Conservation (phyloP, 768 basidiomycete genomes). For the Auricularia cornea region DNA sequence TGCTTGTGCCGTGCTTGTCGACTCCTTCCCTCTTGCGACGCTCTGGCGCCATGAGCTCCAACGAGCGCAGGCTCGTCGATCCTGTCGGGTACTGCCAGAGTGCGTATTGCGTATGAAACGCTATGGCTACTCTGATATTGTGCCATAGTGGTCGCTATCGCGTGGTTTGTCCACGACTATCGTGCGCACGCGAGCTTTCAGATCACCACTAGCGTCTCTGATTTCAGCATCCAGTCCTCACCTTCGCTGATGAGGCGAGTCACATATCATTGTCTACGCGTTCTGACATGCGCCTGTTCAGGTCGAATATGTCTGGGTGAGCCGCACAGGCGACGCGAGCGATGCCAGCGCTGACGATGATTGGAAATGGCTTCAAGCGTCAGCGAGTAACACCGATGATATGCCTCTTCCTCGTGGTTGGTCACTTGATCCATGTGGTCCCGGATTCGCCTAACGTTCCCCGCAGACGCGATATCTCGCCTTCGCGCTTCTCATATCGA, state of each 20-base stretch:
- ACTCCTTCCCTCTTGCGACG: no score
- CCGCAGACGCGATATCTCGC: not conserved
- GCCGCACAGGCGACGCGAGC: not conserved
- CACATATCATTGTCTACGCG: not conserved
- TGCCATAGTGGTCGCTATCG: not conserved
- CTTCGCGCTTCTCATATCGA: not conserved
- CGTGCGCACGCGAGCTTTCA: not conserved
- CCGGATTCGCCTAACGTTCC: not conserved
- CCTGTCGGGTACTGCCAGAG: not conserved
- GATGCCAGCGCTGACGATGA: not conserved
- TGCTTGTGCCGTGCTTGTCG: no score
- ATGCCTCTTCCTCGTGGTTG: not conserved
- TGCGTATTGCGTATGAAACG: not conserved
- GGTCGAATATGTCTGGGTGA: not conserved
- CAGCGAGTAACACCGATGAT: not conserved
- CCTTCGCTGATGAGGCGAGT: not conserved
- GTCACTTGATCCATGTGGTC: not conserved
- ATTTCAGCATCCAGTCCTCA: not conserved
- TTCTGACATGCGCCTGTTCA: not conserved
- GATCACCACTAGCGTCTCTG: no score
- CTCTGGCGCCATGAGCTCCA: not conserved
- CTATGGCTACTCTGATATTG: no score
- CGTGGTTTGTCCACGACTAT: not conserved
- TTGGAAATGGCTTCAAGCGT: not conserved
- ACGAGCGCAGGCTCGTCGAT: not conserved